These are phyloP conservation scores for Aspergillus arachidicola DNA, from an alignment of 2,329 filamentous ascomycete species.

Conservation along the genomic window DNA sequence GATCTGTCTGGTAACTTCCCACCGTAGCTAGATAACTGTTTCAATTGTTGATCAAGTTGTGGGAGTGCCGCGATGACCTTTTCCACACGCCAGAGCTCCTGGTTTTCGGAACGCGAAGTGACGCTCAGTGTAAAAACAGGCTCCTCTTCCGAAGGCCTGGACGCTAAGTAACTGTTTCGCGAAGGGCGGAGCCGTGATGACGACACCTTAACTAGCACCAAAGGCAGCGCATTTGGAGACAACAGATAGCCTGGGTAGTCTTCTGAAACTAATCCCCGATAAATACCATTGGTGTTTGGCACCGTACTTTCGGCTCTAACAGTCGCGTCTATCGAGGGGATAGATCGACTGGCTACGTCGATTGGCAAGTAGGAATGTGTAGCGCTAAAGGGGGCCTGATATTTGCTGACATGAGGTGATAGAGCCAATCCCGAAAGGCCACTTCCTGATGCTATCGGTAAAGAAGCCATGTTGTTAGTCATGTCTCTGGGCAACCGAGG, in stretches of 20 bases:
- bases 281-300: conserved; percentile 57
- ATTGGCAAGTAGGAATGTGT: conserved; percentile 49
- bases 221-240: conserved; percentile 83
- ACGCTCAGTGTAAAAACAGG: conserved; percentile 91
- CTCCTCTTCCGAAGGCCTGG: conserved; percentile 83
- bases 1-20: conserved; percentile 80
- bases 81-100: conserved; percentile 89
- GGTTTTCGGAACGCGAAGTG: conserved; percentile 65
- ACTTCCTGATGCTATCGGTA: conserved; percentile 68
- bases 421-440: conserved; percentile 58
- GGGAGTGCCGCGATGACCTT: conserved; percentile 82
- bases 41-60: conserved; percentile 80
- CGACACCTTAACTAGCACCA: conserved; percentile 81
- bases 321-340: conserved; percentile 41
- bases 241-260: conserved; percentile 85
- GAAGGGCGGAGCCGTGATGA: conserved; percentile 96
- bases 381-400: conserved; percentile 66
- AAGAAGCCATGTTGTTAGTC: conserved; percentile 56
- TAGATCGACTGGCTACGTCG: conserved; percentile 20
- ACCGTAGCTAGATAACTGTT: conserved; percentile 70
- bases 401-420: conserved; percentile 72
- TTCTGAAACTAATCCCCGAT: conserved; percentile 76
- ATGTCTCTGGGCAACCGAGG: conserved; percentile 59
- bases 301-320: conserved; percentile 39
- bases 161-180: conserved; percentile 76